phyloP scores from a whole-genome alignment of 2,329 filamentous ascomycete genomes.

The Nemania bipapillata region DNA sequence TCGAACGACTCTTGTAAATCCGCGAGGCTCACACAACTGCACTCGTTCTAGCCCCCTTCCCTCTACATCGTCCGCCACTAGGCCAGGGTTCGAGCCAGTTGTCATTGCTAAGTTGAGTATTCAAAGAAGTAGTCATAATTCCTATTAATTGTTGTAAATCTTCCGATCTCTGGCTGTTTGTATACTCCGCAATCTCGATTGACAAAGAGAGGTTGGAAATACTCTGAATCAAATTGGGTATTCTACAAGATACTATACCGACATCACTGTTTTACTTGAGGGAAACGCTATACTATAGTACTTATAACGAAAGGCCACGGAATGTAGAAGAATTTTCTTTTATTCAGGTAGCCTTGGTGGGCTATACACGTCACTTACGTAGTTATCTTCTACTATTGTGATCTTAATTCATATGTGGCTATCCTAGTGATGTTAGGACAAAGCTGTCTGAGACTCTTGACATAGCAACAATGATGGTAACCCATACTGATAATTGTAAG shows the following conservation, averaged over 20 bases:
- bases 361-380: not conserved
- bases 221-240: constrained; percentile 12
- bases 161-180: constrained; percentile 4
- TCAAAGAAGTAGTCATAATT: not conserved
- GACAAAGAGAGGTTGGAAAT: constrained; percentile 20
- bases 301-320: not conserved
- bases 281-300: not conserved
- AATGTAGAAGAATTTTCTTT: not conserved
- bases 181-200: constrained; percentile 3
- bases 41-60: constrained; percentile 28
- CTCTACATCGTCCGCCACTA: constrained; percentile 35
- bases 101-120: constrained; percentile 35
- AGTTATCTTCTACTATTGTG: not conserved
- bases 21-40: not conserved
- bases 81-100: constrained; percentile 14
- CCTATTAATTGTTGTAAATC: not conserved
- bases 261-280: not conserved
- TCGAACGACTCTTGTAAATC: constrained; percentile 34
- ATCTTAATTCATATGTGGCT: not conserved
- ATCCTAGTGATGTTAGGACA: not conserved
- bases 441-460: not conserved
- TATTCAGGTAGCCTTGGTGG: not conserved
- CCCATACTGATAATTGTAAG: not conserved
- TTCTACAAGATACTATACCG: constrained; percentile 21
- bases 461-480: not conserved